These are phyloP conservation scores for Nakataea oryzae DNA, from an alignment of 2,329 filamentous ascomycete species.

Conservation along the genomic window DNA sequence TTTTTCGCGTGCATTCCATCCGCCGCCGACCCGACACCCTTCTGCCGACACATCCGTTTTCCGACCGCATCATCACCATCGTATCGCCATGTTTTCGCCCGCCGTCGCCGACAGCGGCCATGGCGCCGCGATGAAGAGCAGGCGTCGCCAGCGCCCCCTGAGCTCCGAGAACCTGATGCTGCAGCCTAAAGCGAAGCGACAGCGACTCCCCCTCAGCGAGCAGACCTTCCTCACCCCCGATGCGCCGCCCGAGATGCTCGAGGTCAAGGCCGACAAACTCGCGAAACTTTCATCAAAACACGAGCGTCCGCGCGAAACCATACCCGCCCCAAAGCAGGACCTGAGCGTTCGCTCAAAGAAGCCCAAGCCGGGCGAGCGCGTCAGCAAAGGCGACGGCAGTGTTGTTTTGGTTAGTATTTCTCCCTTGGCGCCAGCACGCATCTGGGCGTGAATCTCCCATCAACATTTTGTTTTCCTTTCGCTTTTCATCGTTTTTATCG, in stretches of 20 bases:
- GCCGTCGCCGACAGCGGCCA: constrained; percentile 39
- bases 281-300: constrained; percentile 32
- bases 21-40: not conserved
- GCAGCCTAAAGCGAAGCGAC: constrained; percentile 54
- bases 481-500: not conserved
- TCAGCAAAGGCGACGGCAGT: constrained; percentile 57
- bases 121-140: constrained; percentile 46
- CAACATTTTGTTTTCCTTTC: not conserved
- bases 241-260: constrained; percentile 39
- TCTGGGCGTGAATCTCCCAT: constrained; percentile 7
- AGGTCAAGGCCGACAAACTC: constrained; percentile 43
- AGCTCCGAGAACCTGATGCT: constrained; percentile 43
- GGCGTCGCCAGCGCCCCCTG: constrained; percentile 49
- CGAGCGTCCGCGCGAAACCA: constrained; percentile 17
- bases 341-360: constrained; percentile 53
- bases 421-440: not conserved
- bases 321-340: constrained; percentile 34
- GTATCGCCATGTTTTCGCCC: constrained; percentile 50
- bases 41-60: not conserved
- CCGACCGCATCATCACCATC: constrained; percentile 7
- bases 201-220: constrained; percentile 46
- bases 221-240: constrained; percentile 45
- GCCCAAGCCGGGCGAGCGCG: constrained; percentile 49
- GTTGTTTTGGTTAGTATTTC: constrained; percentile 43
- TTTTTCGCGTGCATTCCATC: constrained; percentile 4